Evolutionary conservation across 805 yeast species (phyloP), one percentile per base, ranked within the genome.

Genomic region (Metschnikowia corniflorae): DNA sequence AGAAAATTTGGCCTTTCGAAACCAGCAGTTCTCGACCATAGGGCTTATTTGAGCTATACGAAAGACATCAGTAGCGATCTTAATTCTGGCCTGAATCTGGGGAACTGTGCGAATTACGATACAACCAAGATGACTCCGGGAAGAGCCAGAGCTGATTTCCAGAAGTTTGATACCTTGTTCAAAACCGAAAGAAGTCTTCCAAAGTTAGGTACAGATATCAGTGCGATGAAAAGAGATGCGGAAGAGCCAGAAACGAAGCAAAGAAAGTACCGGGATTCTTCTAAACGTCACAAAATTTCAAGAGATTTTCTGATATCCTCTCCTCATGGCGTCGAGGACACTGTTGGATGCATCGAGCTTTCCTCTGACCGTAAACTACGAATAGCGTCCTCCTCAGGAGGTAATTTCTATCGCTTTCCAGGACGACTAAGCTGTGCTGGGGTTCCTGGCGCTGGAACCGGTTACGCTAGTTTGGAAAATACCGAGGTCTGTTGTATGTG

Each of bases 371-470:
- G 33, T 4, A 16, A 15, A 4, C 28, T 22, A 16, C 31, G 21
- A 13, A 44, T 47, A 21, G 72, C 68, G 0, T 51, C 70, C 0
- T 74, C 79, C 1, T 75, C 80, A 0, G 82, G 82, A 2, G 82
- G 82, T 0, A 70, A 72, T 36, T 58, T 72, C 40, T 65, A 73
- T 50, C 73, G 75, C 42, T 42, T 61, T 2, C 68, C 70, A 0
- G 77, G 78, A 0, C 44, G 82, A 34, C 55, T 74, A 2, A 78
- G 81, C 6, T 75, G 80, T 55, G 77, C 80, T 8, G 78, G 73
- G 0, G 43, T 74, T 1, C 48, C 64, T 2, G 81, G 82, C 2
- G 57, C 73, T 2, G 73, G 73, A 1, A 53, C 65, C 13, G 73
- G 55, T 35, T 49, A 42, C 26, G 37, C 33, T 33, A 33, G 23